A percentile compares a stretch with the other conserved stretches of the same genome.
Conservation (phyloP, 2,329 filamentous ascomycete genomes). For the Colletotrichum sp. region DNA sequence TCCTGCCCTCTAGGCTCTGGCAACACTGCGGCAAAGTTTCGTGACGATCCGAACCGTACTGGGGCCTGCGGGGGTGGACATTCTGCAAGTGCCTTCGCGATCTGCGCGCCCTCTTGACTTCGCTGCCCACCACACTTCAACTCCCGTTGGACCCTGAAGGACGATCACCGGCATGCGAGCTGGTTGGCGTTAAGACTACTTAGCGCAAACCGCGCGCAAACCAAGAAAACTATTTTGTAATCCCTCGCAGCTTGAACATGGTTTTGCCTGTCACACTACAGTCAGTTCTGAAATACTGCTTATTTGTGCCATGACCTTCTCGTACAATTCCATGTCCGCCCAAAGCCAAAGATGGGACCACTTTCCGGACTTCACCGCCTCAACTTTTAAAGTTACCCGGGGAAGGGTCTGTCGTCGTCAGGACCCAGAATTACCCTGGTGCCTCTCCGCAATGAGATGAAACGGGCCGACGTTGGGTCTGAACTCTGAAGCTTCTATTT, state of each 20-base stretch:
- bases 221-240: neutral
- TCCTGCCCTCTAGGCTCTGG: neutral
- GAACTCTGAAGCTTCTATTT: neutral
- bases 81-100: conserved; percentile 14
- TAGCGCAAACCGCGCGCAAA: neutral
- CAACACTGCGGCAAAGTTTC: conserved; percentile 10
- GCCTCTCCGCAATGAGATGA: neutral
- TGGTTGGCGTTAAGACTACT: neutral
- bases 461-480: neutral
- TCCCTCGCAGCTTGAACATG: neutral
- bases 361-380: neutral
- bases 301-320: neutral
- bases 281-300: neutral
- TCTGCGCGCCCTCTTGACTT: conserved; percentile 5
- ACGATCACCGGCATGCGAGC: conserved; percentile 6
- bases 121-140: conserved; percentile 1
- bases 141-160: conserved; percentile 11
- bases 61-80: conserved; percentile 13
- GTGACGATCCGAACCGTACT: conserved; percentile 7
- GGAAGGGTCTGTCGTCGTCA: neutral
- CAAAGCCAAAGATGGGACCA: neutral
- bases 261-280: neutral
- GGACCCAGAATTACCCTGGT: neutral
- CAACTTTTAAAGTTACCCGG: neutral
- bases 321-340: neutral